A percentile compares a stretch with the other conserved stretches of the same genome.
Evolutionary conservation across 2,329 filamentous ascomycete genomes (phyloP).

Genomic region (Neobulgaria alba): DNA sequence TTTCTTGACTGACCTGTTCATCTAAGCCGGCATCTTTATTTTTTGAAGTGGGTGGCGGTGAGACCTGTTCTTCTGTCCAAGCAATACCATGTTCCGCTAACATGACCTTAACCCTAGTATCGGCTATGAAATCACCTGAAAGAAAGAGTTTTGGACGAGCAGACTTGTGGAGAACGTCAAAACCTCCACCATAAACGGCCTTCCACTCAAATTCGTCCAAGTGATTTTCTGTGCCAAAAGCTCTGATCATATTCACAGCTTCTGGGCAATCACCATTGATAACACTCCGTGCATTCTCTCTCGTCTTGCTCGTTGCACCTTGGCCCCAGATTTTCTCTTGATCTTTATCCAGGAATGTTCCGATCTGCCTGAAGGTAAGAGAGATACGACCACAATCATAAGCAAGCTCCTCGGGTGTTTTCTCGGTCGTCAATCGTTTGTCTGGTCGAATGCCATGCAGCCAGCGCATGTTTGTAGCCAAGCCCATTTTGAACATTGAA

Average conservation of each 20-base stretch:
- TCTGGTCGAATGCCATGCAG: slow-evolving; percentile 88
- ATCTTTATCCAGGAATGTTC: slow-evolving; percentile 67
- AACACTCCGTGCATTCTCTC: slow-evolving; percentile 50
- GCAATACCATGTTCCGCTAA: slow-evolving; percentile 39
- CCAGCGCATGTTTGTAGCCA: slow-evolving; percentile 76
- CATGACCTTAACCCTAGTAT: slow-evolving; percentile 42
- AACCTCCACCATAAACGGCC: slow-evolving; percentile 66
- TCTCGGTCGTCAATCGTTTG: slow-evolving; percentile 61
- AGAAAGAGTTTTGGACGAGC: slow-evolving; percentile 36
- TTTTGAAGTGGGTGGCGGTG: slow-evolving; percentile 25
- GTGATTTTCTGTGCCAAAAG: slow-evolving; percentile 82
- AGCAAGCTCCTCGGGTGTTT: slow-evolving; percentile 60
- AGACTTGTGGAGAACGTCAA: slow-evolving; percentile 67
- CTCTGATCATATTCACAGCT: slow-evolving; percentile 60
- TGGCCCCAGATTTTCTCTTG: slow-evolving; percentile 78
- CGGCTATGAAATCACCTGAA: slow-evolving; percentile 38
- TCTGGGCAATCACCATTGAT: slow-evolving; percentile 61
- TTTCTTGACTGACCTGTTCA: slow-evolving; percentile 12
- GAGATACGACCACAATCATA: slow-evolving; percentile 75
- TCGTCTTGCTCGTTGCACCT: slow-evolving; percentile 65
- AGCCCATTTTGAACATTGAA: slow-evolving; percentile 76
- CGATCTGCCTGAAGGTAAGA: slow-evolving; percentile 83
- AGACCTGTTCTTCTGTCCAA: slow-evolving; percentile 25
- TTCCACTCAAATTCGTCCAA: slow-evolving; percentile 66
- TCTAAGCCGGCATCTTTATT: slow-evolving; percentile 16